Base-by-base conservation (phyloP, 2,329 filamentous ascomycete species). In the Exophiala spinifera region DNA sequence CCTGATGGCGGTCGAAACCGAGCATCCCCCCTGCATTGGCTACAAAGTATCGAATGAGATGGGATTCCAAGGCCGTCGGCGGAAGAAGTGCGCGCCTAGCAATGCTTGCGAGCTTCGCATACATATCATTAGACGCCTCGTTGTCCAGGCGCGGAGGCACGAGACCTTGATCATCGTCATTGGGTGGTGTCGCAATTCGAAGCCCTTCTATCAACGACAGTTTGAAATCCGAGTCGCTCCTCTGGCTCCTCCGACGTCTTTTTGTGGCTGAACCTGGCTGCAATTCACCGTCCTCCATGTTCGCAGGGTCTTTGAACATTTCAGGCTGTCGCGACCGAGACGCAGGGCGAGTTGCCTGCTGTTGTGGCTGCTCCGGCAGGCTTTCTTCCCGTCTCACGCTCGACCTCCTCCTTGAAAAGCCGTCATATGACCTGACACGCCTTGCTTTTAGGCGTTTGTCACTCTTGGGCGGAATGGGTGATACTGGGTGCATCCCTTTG, bases 31-130 rank as follows among this genome's bases (percentile, higher is more conserved):
- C 49, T 5, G 57, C 57, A 17, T 55, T 56, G 10, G 43, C 31
- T 17, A 53, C 53, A 37, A 59, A 59, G 31, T 59, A 59, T 21
- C 53, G 50, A 34, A 56, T 49, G 15, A 59, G 45, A 45, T 54
- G 51, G 28, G 45, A 34, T 14, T 59, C 57, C 14, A 44, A 20
- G 5, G 57, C 44, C 39, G 45, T 47, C 31, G 52, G 34, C 10
- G 23, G n/a, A 23, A 49, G 34, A 4, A 28, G 17, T 37, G 43
- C 48, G 31, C 25, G 25, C 5, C 46, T 51, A 15, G 49, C 43
- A 4, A 47, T 42, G n/a, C 47, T 33, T 19, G 51, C 25, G 17
- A 59, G 50, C 15, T 40, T 44, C 2, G 47, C 15, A 21, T 49
- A 36, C 3, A 52, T 33, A 6, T 40, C 42, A 31, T 44, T 45